A percentile compares a stretch with the other conserved stretches of the same genome.
phyloP scores from a whole-genome alignment of 2,329 filamentous ascomycete species.

The Botryotinia narcissicola region DNA sequence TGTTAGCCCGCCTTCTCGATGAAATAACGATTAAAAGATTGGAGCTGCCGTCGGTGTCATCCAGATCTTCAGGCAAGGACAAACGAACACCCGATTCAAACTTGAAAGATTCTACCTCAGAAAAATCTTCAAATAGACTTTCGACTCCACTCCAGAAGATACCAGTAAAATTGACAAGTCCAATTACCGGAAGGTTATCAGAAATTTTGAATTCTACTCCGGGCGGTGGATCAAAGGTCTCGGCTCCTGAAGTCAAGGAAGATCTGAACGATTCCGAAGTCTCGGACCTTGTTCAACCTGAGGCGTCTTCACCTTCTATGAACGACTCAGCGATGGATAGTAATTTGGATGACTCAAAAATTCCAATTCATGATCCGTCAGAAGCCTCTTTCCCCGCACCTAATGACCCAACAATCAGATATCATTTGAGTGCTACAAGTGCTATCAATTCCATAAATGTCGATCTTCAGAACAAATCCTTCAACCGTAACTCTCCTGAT shows the following conservation, averaged over 20 bases:
- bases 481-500: background rate
- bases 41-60: background rate
- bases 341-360: background rate
- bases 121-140: background rate
- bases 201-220: conserved; percentile 4
- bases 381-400: background rate
- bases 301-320: background rate
- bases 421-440: background rate
- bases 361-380: background rate
- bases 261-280: background rate
- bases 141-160: background rate
- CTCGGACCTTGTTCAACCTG: background rate
- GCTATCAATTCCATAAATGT: background rate
- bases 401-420: background rate
- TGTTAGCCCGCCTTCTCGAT: background rate
- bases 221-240: background rate
- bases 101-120: background rate
- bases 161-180: background rate
- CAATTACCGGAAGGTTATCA: background rate
- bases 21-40: conserved; percentile 5
- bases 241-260: background rate
- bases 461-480: background rate
- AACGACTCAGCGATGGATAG: background rate
- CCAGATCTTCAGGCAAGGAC: no score
- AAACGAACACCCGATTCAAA: background rate